Conservation (phyloP, 148 eudicot genomes). For the Rhododendron ovatum region DNA sequence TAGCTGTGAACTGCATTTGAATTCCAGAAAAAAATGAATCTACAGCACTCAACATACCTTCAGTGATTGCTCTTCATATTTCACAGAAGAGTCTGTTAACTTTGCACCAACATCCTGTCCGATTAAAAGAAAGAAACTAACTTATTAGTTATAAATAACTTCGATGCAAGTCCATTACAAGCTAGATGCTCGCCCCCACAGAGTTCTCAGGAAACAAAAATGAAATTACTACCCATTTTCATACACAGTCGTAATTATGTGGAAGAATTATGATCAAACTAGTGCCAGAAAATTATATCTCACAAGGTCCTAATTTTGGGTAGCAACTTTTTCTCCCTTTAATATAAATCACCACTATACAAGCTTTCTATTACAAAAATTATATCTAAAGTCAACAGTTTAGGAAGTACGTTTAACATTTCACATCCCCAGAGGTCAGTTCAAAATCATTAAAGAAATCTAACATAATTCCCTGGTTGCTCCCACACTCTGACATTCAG, state of each 20-base stretch:
- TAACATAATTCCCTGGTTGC: neutral
- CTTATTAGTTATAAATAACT: neutral
- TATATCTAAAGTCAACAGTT: neutral
- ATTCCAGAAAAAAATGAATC: neutral
- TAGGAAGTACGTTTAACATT: neutral
- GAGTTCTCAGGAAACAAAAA: neutral
- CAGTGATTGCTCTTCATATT: conserved; percentile 41
- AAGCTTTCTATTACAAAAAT: neutral
- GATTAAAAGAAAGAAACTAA: conserved; percentile 11
- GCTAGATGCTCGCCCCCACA: neutral
- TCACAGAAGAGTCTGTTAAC: conserved; percentile 34
- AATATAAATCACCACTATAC: neutral
- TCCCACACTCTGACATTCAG: neutral
- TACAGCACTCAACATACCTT: conserved; percentile 42
- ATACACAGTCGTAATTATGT: neutral
- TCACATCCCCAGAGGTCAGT: neutral
- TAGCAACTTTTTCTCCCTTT: neutral
- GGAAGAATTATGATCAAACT: neutral
- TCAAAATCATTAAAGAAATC: neutral
- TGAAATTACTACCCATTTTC: neutral
- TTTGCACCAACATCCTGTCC: conserved; percentile 54
- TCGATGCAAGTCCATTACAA: neutral
- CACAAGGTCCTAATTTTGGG: neutral
- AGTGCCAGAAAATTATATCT: neutral
- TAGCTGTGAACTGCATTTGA: conserved; percentile 3